Base-by-base conservation (phyloP, 495 filamentous ascomycete species). In the Penicillium verhagenii region DNA sequence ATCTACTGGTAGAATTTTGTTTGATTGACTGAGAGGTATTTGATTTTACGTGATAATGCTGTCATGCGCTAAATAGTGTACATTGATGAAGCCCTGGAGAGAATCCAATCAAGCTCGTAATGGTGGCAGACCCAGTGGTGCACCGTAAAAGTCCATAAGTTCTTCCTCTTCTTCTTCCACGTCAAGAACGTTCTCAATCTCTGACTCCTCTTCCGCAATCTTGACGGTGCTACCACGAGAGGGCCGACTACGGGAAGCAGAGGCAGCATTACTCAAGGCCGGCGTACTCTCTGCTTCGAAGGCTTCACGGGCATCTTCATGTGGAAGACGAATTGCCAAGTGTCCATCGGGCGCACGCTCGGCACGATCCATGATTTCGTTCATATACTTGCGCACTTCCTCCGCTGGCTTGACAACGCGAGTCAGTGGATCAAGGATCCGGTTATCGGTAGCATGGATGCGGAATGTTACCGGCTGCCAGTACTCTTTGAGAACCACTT, bases 401-500 rank as follows among this genome's bases (percentile, higher is more conserved):
- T 91, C 88, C 25, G 79, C 72, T 13, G 89, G 88, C 39, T 86
- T 87, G 19, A 96, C 89, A n/a, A 91, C 85, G 14, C 83, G 83
- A 29, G 79, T 74, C n/a, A 96, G 68, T n/a, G 83, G 79, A 42
- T 92, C 86, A 6, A 95, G 79, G 35, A 87, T 75, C 52, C 82
- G 80, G 8, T 82, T 76, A 43, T 82, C 80, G 16, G 79, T 72
- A 18, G 86, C 78, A 56, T 82, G 81, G 40, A 96, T 78, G 43
- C 89, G 85, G 50, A 96, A 83, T 0, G 94, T 97, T 25, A 97
- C 77, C 2, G 93, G 91, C 60, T 96, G 90, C 67, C 95, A 97
- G 71, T 94, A 96, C 55, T 92, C 91, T 51, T 79, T 70, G 66
- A 79, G 53, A 50, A 76, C 74, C 23, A 56, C 58, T 10, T 60